Evolutionary conservation across 2,329 filamentous ascomycete genomes (phyloP), one percentile per base, ranked within the genome.

Genomic region (Chaetomiaceae sp.): DNA sequence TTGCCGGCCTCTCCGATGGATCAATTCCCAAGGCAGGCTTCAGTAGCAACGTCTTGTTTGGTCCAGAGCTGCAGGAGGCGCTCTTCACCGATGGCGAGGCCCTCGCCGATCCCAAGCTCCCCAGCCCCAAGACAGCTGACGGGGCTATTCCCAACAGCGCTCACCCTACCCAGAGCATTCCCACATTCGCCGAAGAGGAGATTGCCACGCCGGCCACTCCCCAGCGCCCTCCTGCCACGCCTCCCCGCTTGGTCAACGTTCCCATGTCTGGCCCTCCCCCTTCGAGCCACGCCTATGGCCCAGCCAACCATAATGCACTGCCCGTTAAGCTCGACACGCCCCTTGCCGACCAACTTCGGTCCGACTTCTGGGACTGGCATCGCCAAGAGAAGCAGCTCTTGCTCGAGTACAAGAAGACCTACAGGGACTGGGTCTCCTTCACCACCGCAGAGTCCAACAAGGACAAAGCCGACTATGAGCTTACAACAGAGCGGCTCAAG

Each of bases 21-120:
- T 18, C 34, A 6, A 9, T 51, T 3, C 41, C 52, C 23, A 36
- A 40, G 21, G 36, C 29, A 10, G 37, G 16, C 14, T 43, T 54
- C 33, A 27, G 6, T 11, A 23, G n/a, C 34, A 33, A 36, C 36
- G 10, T 50, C 9, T n/a, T 51, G 1, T 48, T 51, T 13, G 53
- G 48, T 11, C 38, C 53, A 1, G 48, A 51, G 8, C 30, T 51
- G 25, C 48, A 55, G 33, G 20, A 48, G n/a, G 48, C 48, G 5
- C 53, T 55, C 18, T 51, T 55, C 14, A n/a, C n/a, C 21, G 30
- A 51, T 21, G 53, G 48, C 20, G 48, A 45, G 38, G 40, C 38
- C 7, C 5, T 34, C 3, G 21, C 44, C 10, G 34, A 55, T 25
- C 48, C 45, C 36, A 23, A 49, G 29, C 30, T 46, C 1, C 49